These are phyloP conservation scores for Colletotrichum melonis DNA, from an alignment of 2,329 filamentous ascomycete species.

Conservation along the genomic window DNA sequence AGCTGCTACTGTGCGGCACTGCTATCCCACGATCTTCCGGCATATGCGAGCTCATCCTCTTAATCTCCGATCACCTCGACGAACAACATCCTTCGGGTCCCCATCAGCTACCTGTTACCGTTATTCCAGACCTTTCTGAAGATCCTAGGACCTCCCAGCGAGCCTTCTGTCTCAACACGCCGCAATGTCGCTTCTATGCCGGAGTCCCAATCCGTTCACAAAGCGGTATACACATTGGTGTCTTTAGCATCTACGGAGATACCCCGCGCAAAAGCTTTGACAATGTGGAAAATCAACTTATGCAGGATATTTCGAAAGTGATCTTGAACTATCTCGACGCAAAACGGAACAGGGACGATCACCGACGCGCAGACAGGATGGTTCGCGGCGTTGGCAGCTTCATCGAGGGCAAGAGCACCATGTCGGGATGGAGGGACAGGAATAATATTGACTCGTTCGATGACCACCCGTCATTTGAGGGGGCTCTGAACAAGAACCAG, in stretches of 20 bases:
- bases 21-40: constrained; percentile 42
- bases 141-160: constrained; percentile 45
- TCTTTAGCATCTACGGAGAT: constrained; percentile 49
- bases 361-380: constrained; percentile 49
- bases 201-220: constrained; percentile 53
- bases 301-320: constrained; percentile 41
- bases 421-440: constrained; percentile 40
- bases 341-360: constrained; percentile 40
- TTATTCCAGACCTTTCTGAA: constrained; percentile 47
- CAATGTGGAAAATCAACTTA: constrained; percentile 41
- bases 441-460: constrained; percentile 15
- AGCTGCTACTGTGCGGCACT: constrained; percentile 42
- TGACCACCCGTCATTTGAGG: constrained; percentile 29
- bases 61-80: background rate
- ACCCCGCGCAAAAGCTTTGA: constrained; percentile 41
- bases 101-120: constrained; percentile 44
- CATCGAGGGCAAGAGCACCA: constrained; percentile 46
- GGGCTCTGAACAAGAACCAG: constrained; percentile 34
- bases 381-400: constrained; percentile 49
- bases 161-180: constrained; percentile 40
- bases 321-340: constrained; percentile 52
- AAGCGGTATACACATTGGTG: constrained; percentile 55
- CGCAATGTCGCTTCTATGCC: constrained; percentile 50
- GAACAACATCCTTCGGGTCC: background rate
- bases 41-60: constrained; percentile 44